Base-by-base conservation (phyloP, 768 basidiomycete genomes). In the Trichaptum fuscoviolaceum region DNA sequence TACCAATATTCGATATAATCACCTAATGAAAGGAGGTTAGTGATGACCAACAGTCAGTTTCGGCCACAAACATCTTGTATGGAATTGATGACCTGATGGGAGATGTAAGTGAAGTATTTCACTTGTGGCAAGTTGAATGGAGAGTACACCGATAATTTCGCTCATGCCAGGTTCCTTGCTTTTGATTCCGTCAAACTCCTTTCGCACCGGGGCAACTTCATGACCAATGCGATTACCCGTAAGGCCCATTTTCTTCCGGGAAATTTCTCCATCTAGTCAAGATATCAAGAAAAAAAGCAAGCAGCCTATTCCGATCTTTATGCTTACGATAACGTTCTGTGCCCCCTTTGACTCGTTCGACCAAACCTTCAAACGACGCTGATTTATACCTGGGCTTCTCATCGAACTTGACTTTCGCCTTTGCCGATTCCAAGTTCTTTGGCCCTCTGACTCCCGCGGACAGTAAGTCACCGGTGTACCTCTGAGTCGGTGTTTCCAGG, bases 61-160 rank as follows among this genome's bases (percentile, higher is more conserved):
- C 64, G 12, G 12, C 12, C 26, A 61, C 70, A 57, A 71, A 80
- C 86, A 71, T 82, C 71, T 63, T 83, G 80, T 18, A 89, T 82
- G 68, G 85, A 78, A 34, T 78, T 74, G 64, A 88, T 74, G 64
- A 84, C 76, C 86, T 87, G 20, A 27, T 57, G 23, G 65, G 36
- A 63, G 61, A 62, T 36, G 58, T 25, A 25, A 24, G 25, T 17
- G 58, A 52, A n/a, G 35, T 24, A 10, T 27, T 42, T 35, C 42
- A 57, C 26, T 65, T 20, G 7, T 23, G 24, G 7, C 63, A 12
- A 36, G 24, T 30, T 23, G 7, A 3, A 24, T 15, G 67, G 76
- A 20, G 42, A 52, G 75, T 69, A 84, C 86, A 66, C 81, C 77
- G 35, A 82, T 74, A 64, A 87, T 85, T 57, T 73, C 62, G n/a